Percentiles rank a stretch among this genome's conserved stretches.
phyloP scores from a whole-genome alignment of 2,329 filamentous ascomycete genomes.

The Diaporthe sp. region DNA sequence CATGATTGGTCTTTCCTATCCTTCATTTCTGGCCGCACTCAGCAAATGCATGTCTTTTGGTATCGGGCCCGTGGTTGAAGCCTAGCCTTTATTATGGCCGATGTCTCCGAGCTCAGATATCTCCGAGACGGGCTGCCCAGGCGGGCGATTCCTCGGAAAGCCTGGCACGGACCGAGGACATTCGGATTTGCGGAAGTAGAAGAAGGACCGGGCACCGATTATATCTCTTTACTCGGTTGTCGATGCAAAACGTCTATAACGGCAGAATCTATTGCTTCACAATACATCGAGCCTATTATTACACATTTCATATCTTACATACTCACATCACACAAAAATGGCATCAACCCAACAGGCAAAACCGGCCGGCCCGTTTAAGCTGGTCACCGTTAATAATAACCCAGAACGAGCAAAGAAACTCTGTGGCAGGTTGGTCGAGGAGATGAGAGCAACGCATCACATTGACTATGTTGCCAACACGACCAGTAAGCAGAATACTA shows the following conservation, averaged over 20 bases:
- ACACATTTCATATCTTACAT: too few relatives aligned
- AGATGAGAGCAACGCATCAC: constrained; percentile 72
- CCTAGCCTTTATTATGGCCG: not conserved
- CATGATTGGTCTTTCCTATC: not conserved
- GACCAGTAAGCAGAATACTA: constrained; percentile 58
- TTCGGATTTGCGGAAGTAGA: constrained; percentile 15
- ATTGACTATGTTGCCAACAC: constrained; percentile 74
- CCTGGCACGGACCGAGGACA: constrained; percentile 10
- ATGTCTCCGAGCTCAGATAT: constrained; percentile 24
- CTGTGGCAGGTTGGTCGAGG: constrained; percentile 71
- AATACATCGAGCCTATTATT: not conserved
- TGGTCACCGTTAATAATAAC: constrained; percentile 77
- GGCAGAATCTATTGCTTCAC: not conserved
- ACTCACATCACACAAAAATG: constrained; percentile 32
- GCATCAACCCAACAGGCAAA: constrained; percentile 29
- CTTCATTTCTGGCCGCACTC: not conserved
- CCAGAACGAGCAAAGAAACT: constrained; percentile 74
- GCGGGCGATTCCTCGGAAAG: not conserved
- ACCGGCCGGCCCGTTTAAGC: constrained; percentile 67
- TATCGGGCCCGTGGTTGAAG: not conserved
- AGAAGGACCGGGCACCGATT: constrained; percentile 1
- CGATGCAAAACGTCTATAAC: not conserved
- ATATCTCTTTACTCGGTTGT: not conserved
- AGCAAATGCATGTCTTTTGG: not conserved
- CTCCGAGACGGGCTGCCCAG: not conserved